These are phyloP conservation scores for Sporothrix humicola DNA, from an alignment of 2,329 filamentous ascomycete species.

Conservation along the genomic window DNA sequence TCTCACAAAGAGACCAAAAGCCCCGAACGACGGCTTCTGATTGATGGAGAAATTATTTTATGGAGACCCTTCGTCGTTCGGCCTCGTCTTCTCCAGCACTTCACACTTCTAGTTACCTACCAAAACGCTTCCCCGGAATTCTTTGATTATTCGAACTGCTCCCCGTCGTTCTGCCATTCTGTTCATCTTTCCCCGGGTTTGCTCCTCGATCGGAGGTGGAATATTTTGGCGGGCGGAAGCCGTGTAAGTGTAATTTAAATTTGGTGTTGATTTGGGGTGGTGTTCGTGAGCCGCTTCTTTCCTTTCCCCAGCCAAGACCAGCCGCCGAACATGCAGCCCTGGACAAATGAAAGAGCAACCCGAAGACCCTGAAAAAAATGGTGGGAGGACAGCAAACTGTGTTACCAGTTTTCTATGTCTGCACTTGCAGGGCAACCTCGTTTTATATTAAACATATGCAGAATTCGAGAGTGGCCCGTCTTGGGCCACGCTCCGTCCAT, in stretches of 20 bases:
- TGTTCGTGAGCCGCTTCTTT: constrained; percentile 11
- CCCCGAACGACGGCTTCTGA: constrained; percentile 22
- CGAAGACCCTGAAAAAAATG: not conserved
- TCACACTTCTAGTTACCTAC: not conserved
- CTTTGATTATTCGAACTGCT: not conserved
- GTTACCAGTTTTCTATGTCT: not conserved
- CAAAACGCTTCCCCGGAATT: not conserved
- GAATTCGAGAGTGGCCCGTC: not conserved
- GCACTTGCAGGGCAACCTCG: no score
- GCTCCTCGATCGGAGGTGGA: constrained; percentile 25
- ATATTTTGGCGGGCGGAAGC: not conserved
- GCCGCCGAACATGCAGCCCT: not conserved
- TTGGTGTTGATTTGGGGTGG: not conserved
- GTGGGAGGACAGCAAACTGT: not conserved
- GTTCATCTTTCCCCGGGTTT: not conserved
- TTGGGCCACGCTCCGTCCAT: not conserved
- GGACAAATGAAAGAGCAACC: not conserved
- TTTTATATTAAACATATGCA: not conserved
- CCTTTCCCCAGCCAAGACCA: not conserved
- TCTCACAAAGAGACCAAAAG: not conserved
- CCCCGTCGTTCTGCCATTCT: not conserved
- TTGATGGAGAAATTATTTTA: constrained; percentile 33
- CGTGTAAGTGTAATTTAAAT: not conserved
- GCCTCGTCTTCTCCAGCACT: not conserved
- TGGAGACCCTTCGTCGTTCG: not conserved